phyloP scores from a whole-genome alignment of 2,329 filamentous ascomycete species.

The Myriosclerotinia scirpicola region DNA sequence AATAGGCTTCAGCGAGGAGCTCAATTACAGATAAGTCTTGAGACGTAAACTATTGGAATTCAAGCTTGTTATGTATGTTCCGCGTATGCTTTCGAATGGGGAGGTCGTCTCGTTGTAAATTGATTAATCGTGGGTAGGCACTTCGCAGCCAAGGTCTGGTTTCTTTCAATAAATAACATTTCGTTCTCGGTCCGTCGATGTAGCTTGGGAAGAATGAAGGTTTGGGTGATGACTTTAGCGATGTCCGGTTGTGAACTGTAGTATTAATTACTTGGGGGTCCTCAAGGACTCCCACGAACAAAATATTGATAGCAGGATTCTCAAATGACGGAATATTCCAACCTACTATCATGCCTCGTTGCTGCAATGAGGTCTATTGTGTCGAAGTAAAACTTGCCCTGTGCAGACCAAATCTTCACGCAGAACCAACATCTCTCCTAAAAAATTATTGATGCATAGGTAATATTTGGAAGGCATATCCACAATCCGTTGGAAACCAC shows the following conservation, averaged over 20 bases:
- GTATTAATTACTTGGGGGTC: not conserved
- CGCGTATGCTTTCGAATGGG: not conserved
- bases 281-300: not conserved
- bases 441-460: not conserved
- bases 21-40: not conserved
- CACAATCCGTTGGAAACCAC: not conserved
- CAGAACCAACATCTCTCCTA: not conserved
- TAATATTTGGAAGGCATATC: not conserved
- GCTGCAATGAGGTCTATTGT: not conserved
- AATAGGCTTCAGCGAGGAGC: not conserved
- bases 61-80: not conserved
- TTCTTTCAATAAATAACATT: not conserved
- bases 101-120: not conserved
- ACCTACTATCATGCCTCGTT: not conserved
- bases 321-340: not conserved
- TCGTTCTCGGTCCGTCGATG: no score
- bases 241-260: not conserved
- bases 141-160: no score
- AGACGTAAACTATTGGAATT: conserved; percentile 10
- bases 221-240: not conserved
- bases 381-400: not conserved
- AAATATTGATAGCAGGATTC: not conserved
- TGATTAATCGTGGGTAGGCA: not conserved
- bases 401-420: not conserved
- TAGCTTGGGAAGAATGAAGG: not conserved